phyloP scores from a whole-genome alignment of 2,329 filamentous ascomycete species.

The Neonectria punicea region DNA sequence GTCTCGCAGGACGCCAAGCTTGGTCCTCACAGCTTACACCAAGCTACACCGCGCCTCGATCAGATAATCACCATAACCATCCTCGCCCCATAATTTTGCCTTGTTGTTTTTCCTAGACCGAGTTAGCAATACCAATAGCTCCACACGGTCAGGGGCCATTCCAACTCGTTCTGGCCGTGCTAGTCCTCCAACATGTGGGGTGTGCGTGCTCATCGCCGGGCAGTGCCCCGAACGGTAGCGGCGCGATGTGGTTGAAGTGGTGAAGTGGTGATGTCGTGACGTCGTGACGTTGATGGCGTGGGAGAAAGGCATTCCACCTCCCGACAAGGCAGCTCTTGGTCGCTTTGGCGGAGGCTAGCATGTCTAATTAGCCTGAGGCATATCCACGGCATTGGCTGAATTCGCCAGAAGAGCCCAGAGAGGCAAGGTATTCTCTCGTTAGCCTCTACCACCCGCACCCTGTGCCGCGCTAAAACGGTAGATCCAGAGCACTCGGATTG shows the following conservation, averaged over 20 bases:
- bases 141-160: background rate
- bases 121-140: background rate
- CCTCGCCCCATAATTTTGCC: background rate
- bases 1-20: background rate
- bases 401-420: background rate
- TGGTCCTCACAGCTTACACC: background rate
- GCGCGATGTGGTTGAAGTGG: background rate
- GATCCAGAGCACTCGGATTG: background rate
- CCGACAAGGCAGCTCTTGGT: background rate
- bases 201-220: background rate
- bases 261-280: background rate
- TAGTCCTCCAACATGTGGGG: background rate
- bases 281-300: conserved; percentile 7
- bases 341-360: background rate
- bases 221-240: background rate
- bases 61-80: background rate
- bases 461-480: conserved; percentile 2
- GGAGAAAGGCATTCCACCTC: background rate
- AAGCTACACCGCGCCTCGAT: background rate
- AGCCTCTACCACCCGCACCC: conserved; percentile 8
- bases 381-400: background rate
- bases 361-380: conserved; percentile 5
- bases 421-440: background rate
- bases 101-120: conserved; percentile 1
- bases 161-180: background rate